Base-by-base conservation (phyloP, 495 filamentous ascomycete genomes). In the Pseudevernia furfuracea region DNA sequence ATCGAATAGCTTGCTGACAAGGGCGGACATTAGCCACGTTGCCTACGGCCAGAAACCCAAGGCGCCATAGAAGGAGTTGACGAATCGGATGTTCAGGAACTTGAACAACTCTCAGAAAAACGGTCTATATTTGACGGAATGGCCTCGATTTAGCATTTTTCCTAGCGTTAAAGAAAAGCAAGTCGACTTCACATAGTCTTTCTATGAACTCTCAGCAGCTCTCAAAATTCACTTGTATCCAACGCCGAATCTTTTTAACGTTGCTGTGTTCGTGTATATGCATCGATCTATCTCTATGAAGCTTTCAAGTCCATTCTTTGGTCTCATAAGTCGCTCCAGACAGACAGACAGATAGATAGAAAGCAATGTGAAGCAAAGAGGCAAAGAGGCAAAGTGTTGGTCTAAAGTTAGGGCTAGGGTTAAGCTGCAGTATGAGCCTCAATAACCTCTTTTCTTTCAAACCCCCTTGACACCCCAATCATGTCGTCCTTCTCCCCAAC, bases 401-500 rank as follows among this genome's bases (percentile, higher is more conserved):
- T n/a, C n/a, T n/a, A n/a, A n/a, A n/a, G n/a, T n/a, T n/a, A n/a
- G n/a, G n/a, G n/a, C n/a, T 36, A 36, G 57, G 43, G 38, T 17
- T 55, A 19, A 25, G 48, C 25, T 52, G 23, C 2, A 23, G 1
- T 8, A 32, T 9, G 25, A 53, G 4, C 15, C 28, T 34, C 52
- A 34, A 34, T 32, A 8, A 2, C 10, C 9, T 3, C 38, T 12
- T 25, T 21, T 14, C 38, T 1, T 23, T 17, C 34, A 9, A 14
- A 6, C 17, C 3, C 30, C 17, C 25, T 46, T 4, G 9, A 52
- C 5, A 32, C 30, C 19, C 4, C 57, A 39, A 25, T 12, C 21
- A 68, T 68, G 66, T 15, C 58, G 19, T 15, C 46, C n/a, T 81
- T 89, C 71, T 74, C 85, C 67, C 74, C 90, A 48, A 68, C 76